Base-by-base conservation (phyloP, 129 eudicot species). In the Chrysanthemum seticuspe region DNA sequence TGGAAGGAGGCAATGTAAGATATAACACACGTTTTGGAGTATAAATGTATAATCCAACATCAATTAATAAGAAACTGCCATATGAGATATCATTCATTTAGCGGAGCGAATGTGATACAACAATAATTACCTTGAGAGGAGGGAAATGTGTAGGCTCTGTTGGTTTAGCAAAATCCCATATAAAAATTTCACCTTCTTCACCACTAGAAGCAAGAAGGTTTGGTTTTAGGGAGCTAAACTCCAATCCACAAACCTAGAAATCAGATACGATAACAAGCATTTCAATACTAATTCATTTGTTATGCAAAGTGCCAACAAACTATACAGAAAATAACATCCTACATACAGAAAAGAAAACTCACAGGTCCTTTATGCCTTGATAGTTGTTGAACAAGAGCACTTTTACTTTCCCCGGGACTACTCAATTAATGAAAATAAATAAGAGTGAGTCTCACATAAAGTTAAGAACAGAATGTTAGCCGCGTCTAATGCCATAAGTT, bases 181-280 rank as follows among this genome's bases (percentile, higher is more conserved):
- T 87, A 76, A 87, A 85, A 31, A 92, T 88, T 81, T 89, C 94
- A 62, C 97, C 96, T 81, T 89, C 97, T 85, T 92, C 97, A 54
- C 96, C 94, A 48, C 97, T 96, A 81, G 98, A 92, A 21, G 96
- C 98, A 70, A 92, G 96, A 72, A 76, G 82, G 75, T 89, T 83
- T 54, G 96, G 96, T 50, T 89, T 16, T 47, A 85, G 72, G 70
- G 88, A 67, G 83, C 87, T 87, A 62, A 85, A 92, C 71, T 92
- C 98, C 80, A 92, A 74, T 74, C 98, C 98, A 29, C 94, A 91
- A 74, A 92, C 98, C 98, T 92, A 78, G 31, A 81, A 62, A 27
- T 56, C 63, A 63, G 27, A 59, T 25, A 77, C 14, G 53, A 29
- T 48, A 45, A 64, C 54, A 3, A 16, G 11, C 12, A 13, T 70